Evolutionary conservation across 495 filamentous ascomycete genomes (phyloP).

Genomic region (Aspergillus hancockii): DNA sequence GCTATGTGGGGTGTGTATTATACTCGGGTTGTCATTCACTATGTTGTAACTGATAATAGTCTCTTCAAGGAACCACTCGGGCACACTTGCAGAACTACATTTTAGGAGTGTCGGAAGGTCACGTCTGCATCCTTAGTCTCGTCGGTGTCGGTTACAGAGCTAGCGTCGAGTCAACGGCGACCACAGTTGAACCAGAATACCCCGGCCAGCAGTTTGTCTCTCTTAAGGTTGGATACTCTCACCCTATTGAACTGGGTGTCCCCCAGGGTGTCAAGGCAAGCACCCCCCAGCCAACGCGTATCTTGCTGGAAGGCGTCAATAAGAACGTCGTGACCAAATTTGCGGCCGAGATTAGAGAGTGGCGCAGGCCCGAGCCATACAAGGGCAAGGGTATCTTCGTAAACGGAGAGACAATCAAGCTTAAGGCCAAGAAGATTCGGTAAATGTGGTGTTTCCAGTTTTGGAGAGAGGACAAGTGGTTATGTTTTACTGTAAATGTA

Average conservation of each 20-base stretch:
- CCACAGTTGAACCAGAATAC: conserved; percentile 65
- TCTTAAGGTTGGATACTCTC: conserved; percentile 93
- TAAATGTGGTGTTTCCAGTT: conserved; percentile 39
- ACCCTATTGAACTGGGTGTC: conserved; percentile 85
- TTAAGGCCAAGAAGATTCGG: conserved; percentile 99
- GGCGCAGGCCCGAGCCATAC: conserved; percentile 94
- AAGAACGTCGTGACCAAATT: conserved; percentile 85
- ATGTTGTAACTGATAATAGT: conserved; percentile 13
- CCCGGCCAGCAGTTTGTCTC: conserved; percentile 84
- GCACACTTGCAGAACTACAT: conserved; percentile 88
- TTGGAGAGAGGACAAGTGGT: conserved; percentile 20
- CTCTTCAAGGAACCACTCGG: conserved; percentile 74
- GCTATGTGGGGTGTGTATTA: conserved; percentile 91
- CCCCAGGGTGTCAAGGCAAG: conserved; percentile 83
- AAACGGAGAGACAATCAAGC: conserved; percentile 92
- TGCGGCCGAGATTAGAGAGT: conserved; percentile 81
- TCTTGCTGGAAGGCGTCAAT: conserved; percentile 84
- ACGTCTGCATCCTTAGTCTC: conserved; percentile 86
- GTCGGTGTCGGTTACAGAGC: conserved; percentile 98
- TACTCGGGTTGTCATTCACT: not conserved
- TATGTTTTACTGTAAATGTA: conserved; percentile 42
- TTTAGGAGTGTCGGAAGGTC: conserved; percentile 91
- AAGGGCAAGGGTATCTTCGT: conserved; percentile 99
- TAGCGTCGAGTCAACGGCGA: conserved; percentile 72
- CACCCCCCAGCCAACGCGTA: conserved; percentile 90